phyloP scores from a whole-genome alignment of 495 filamentous ascomycete species.

The Podospora tetraspora region DNA sequence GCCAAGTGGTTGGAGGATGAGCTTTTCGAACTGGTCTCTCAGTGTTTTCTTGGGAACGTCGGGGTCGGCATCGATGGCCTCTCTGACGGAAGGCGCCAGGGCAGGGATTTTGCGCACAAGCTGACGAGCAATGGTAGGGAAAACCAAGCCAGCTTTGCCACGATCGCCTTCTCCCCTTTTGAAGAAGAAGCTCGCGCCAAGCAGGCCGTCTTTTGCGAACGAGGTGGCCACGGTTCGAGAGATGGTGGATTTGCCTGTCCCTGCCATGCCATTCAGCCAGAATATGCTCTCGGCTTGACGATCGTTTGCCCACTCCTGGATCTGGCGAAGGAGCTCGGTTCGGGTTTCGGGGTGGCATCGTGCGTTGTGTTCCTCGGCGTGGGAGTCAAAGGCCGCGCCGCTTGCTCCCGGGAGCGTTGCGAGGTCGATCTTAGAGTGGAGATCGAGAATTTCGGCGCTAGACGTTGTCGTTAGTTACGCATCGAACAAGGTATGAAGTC shows the following conservation, averaged over 20 bases:
- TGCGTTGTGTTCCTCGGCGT: conserved; percentile 26
- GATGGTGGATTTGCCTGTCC: conserved; percentile 45
- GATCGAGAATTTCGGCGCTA: not conserved
- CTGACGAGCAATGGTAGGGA: conserved; percentile 44
- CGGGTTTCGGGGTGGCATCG: conserved; percentile 27
- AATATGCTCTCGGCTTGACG: conserved; percentile 13
- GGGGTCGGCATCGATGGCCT: conserved; percentile 37
- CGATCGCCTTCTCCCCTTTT: conserved; percentile 43
- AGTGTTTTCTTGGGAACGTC: conserved; percentile 35
- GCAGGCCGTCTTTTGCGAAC: conserved; percentile 16
- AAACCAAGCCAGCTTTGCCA: conserved; percentile 36
- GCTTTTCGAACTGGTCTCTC: conserved; percentile 44
- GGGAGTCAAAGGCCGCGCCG: conserved; percentile 27
- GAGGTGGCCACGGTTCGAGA: conserved; percentile 34
- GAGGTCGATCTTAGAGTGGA: conserved; percentile 3
- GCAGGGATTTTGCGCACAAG: conserved; percentile 28
- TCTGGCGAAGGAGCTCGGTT: conserved; percentile 22
- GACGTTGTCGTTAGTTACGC: not conserved
- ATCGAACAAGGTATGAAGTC: not conserved
- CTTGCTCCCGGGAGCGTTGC: conserved; percentile 10
- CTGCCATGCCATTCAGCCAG: conserved; percentile 39
- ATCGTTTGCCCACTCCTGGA: conserved; percentile 15
- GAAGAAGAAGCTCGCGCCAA: too few species aligned
- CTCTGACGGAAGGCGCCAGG: conserved; percentile 29
- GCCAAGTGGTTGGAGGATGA: conserved; percentile 41